Percentiles rank a stretch among this genome's conserved stretches.
These are phyloP conservation scores for Nakazawaea anatomiae DNA, from an alignment of 805 yeast species.

Conservation along the genomic window DNA sequence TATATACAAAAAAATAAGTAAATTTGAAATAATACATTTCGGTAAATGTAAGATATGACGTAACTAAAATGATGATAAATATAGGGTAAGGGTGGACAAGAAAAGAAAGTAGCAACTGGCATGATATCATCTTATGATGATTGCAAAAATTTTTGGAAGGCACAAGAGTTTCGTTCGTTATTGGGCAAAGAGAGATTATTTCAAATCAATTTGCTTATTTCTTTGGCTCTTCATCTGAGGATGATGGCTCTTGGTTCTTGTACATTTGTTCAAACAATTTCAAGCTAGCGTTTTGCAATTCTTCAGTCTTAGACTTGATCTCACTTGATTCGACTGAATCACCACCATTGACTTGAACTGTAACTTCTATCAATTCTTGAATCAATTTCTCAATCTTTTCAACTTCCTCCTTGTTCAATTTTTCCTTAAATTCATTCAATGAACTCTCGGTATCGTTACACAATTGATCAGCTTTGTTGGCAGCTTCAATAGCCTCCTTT, in stretches of 20 bases:
- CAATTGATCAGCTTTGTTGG: slow-evolving; percentile 71
- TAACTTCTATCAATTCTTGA: slow-evolving; percentile 54
- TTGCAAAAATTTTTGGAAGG: no score
- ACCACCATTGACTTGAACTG: slow-evolving; percentile 53
- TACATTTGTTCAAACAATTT: slow-evolving; percentile 71
- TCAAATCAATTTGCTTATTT: background rate
- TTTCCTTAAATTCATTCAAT: slow-evolving; percentile 66
- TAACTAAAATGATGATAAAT: background rate
- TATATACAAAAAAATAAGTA: background rate
- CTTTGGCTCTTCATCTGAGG: slow-evolving; percentile 14
- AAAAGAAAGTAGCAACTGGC: background rate
- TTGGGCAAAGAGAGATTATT: background rate
- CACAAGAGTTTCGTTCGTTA: no score
- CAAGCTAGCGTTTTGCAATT: slow-evolving; percentile 68
- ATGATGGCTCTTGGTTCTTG: slow-evolving; percentile 24
- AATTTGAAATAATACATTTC: background rate
- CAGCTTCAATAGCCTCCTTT: slow-evolving; percentile 62
- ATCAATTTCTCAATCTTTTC: slow-evolving; percentile 48
- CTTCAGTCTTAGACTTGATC: slow-evolving; percentile 69
- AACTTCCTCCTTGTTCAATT: slow-evolving; percentile 42
- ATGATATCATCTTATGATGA: background rate
- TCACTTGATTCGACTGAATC: slow-evolving; percentile 44
- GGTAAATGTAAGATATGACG: background rate
- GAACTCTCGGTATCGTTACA: slow-evolving; percentile 88
- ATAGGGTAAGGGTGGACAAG: background rate